phyloP scores from a whole-genome alignment of 306 rosid species.

The Sophora flavescens region DNA sequence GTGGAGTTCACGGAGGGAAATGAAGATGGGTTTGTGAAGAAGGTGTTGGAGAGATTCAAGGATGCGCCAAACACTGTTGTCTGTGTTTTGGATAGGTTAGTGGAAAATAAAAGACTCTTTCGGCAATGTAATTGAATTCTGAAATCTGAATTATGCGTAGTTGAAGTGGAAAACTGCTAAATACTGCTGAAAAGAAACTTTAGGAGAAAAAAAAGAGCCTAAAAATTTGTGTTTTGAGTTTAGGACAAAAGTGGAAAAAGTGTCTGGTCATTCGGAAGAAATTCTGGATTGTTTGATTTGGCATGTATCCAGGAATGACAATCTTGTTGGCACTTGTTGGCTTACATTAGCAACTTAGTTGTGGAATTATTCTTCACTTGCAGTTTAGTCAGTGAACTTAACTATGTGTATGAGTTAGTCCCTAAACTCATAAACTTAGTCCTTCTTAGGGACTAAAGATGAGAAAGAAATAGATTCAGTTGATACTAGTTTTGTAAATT shows the following conservation, averaged over 20 bases:
- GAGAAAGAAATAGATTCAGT: too few relatives aligned
- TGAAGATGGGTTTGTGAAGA: constrained; percentile 76
- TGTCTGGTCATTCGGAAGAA: constrained; percentile 15
- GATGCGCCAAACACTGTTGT: constrained; percentile 67
- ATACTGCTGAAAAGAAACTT: too few relatives aligned
- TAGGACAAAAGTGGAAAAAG: not conserved
- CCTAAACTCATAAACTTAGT: too few relatives aligned
- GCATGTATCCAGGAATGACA: constrained; percentile 15
- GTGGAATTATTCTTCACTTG: too few relatives aligned
- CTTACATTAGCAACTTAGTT: not conserved
- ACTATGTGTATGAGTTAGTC: too few relatives aligned
- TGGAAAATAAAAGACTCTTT: not conserved
- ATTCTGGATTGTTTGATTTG: constrained; percentile 18
- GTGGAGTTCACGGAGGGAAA: constrained; percentile 70
- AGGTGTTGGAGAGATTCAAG: constrained; percentile 61
- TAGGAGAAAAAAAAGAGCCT: not conserved
- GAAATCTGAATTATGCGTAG: constrained; percentile 5
- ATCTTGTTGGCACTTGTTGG: not conserved
- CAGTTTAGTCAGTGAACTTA: too few relatives aligned
- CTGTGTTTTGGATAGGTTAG: constrained; percentile 81
- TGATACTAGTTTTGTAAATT: too few relatives aligned
- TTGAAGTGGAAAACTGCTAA: constrained; percentile 8
- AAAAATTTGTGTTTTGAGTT: not conserved
- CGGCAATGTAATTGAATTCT: constrained; percentile 7
- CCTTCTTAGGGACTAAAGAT: too few relatives aligned